These are phyloP conservation scores for Pinus tabuliformis DNA, from an alignment of 75 land plant species.

Conservation along the genomic window DNA sequence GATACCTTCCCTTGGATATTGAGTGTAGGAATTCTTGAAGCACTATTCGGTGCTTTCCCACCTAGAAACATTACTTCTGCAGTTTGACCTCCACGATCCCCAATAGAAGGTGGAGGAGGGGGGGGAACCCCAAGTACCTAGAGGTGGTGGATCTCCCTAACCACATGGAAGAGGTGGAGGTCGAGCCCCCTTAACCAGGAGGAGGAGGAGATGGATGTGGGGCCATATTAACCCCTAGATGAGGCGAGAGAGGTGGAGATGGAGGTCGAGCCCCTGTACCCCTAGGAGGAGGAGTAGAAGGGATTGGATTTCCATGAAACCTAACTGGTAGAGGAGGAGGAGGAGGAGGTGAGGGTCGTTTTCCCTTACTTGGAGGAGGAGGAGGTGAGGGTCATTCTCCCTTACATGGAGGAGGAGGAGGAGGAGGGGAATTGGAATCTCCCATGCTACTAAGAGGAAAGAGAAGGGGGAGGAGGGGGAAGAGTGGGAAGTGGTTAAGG, in stretches of 20 bases:
- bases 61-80: constrained; percentile 5
- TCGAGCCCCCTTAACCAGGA: constrained; percentile 13
- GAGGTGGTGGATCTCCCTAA: constrained; percentile 18
- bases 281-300: constrained; percentile 23
- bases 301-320: constrained; percentile 3
- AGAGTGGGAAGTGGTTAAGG: constrained; percentile 10
- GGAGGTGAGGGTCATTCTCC: constrained; percentile 21
- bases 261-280: constrained; percentile 19
- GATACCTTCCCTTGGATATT: constrained; percentile 12
- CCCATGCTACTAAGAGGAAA: constrained; percentile 6
- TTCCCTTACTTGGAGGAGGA: constrained; percentile 1
- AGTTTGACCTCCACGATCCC: constrained; percentile 4
- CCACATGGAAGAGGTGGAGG: constrained; percentile 19
- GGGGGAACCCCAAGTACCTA: constrained; percentile 2
- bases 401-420: constrained; percentile 7
- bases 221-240: not conserved
- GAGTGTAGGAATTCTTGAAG: constrained; percentile 14
- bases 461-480: constrained; percentile 19
- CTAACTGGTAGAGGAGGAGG: constrained; percentile 21
- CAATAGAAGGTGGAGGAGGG: constrained; percentile 48
- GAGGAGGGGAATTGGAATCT: constrained; percentile 17
- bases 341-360: constrained; percentile 25
- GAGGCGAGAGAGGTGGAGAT: constrained; percentile 32
- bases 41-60: constrained; percentile 6
- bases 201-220: constrained; percentile 9